These are phyloP conservation scores for Pseudocercospora musae DNA, from an alignment of 2,329 filamentous ascomycete species.

Conservation along the genomic window DNA sequence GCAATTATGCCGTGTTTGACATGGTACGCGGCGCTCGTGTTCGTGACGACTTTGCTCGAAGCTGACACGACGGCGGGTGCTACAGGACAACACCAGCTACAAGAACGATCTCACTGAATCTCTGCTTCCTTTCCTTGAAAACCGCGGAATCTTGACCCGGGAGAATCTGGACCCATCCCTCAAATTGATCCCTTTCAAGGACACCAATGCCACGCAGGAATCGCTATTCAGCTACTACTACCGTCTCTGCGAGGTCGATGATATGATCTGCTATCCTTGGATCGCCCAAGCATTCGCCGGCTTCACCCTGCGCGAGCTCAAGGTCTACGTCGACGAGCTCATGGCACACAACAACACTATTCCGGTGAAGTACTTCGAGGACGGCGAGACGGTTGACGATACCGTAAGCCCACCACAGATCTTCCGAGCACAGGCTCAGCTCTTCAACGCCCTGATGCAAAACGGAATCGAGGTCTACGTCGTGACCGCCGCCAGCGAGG, in stretches of 20 bases:
- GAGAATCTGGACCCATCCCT: conserved; percentile 42
- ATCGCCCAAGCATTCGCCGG: conserved; percentile 44
- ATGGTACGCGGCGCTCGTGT: conserved; percentile 29
- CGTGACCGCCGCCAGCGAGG: conserved; percentile 43
- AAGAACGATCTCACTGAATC: conserved; percentile 46
- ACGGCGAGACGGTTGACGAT: conserved; percentile 30
- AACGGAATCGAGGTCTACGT: conserved; percentile 48
- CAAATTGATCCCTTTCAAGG: conserved; percentile 44
- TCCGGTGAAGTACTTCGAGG: conserved; percentile 39
- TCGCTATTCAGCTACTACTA: conserved; percentile 47
- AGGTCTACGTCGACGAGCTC: conserved; percentile 48
- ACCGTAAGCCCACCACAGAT: conserved; percentile 38
- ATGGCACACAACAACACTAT: conserved; percentile 44
- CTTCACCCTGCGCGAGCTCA: conserved; percentile 45
- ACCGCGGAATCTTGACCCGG: conserved; percentile 42
- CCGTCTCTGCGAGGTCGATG: conserved; percentile 44
- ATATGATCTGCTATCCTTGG: conserved; percentile 45
- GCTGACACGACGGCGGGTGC: not conserved
- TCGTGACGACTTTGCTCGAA: not conserved
- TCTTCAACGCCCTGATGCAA: conserved; percentile 44
- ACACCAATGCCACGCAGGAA: conserved; percentile 40
- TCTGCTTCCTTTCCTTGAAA: conserved; percentile 45
- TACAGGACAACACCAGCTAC: conserved; percentile 44
- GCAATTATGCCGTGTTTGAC: conserved; percentile 33
- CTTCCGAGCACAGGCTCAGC: conserved; percentile 43